phyloP scores from a whole-genome alignment of 2,329 filamentous ascomycete species.

The Talaromyces sp. region DNA sequence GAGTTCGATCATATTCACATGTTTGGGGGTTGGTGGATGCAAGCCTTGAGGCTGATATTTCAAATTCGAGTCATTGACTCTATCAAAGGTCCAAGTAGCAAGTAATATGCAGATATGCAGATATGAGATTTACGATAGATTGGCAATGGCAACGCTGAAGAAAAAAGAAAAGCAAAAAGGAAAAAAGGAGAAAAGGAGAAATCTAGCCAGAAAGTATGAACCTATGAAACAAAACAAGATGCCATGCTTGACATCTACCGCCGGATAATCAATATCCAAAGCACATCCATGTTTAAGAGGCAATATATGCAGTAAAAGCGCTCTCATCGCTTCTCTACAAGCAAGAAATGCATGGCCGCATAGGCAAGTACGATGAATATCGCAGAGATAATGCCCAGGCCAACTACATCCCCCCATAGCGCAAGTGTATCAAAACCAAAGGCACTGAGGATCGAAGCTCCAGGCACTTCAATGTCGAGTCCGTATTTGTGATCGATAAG shows the following conservation, averaged over 20 bases:
- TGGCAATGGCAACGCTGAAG: background rate
- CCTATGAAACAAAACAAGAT: background rate
- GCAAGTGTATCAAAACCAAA: constrained; percentile 91
- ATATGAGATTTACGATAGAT: background rate
- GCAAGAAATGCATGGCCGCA: constrained; percentile 83
- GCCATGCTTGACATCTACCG: background rate
- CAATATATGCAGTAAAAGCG: constrained; percentile 23
- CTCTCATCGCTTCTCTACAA: constrained; percentile 77
- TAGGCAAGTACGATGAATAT: constrained; percentile 87
- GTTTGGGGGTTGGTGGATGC: too few species aligned
- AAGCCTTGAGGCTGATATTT: background rate
- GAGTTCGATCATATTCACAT: background rate
- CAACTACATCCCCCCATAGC: constrained; percentile 79
- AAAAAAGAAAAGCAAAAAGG: background rate
- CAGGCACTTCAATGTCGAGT: constrained; percentile 92
- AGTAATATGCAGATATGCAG: constrained; percentile 1
- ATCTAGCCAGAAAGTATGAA: background rate
- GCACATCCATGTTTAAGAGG: constrained; percentile 11
- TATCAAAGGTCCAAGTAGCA: background rate
- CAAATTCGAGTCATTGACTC: background rate
- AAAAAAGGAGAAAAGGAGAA: background rate
- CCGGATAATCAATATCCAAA: background rate
- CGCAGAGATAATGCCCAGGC: constrained; percentile 75
- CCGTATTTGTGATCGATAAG: constrained; percentile 94
- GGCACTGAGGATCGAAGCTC: constrained; percentile 85